These are phyloP conservation scores for Pyrenochaeta sp. DNA, from an alignment of 2,329 filamentous ascomycete species.

Conservation along the genomic window DNA sequence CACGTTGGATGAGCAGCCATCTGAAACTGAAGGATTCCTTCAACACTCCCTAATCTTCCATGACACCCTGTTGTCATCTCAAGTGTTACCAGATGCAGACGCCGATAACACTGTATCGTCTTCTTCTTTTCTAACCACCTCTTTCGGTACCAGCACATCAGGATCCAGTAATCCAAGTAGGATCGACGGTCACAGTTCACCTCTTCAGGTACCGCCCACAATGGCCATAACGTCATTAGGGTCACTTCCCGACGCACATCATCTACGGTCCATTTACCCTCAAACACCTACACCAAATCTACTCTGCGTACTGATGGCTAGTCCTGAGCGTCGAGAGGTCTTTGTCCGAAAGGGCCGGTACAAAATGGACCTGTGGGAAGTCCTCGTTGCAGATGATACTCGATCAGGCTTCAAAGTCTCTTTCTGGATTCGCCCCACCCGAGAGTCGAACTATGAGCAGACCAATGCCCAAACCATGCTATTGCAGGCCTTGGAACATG, in stretches of 20 bases:
- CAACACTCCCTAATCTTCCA: slow-evolving; percentile 79
- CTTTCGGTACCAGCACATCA: slow-evolving; percentile 45
- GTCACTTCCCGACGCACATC: slow-evolving; percentile 72
- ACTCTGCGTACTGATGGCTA: slow-evolving; percentile 79
- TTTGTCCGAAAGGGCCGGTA: slow-evolving; percentile 70
- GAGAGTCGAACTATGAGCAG: slow-evolving; percentile 20
- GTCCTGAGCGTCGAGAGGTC: slow-evolving; percentile 72
- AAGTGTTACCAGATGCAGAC: slow-evolving; percentile 45
- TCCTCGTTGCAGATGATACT: slow-evolving; percentile 80
- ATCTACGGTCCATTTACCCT: slow-evolving; percentile 73
- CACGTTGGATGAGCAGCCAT: slow-evolving; percentile 21
- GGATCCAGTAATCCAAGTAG: slow-evolving; percentile 33
- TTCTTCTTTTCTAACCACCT: slow-evolving; percentile 47
- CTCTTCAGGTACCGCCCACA: slow-evolving; percentile 26
- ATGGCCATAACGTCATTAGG: slow-evolving; percentile 68
- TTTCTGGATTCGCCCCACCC: slow-evolving; percentile 74
- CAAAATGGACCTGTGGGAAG: slow-evolving; percentile 52
- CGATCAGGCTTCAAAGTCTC: slow-evolving; percentile 80
- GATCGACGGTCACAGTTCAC: slow-evolving; percentile 10
- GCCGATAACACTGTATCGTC: slow-evolving; percentile 43
- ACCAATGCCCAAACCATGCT: slow-evolving; percentile 44
- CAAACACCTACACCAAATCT: slow-evolving; percentile 85
- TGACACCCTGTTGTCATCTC: slow-evolving; percentile 70
- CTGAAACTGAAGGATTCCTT: slow-evolving; percentile 64
- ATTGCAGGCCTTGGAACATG: slow-evolving; percentile 50